Base-by-base conservation (phyloP, 371 early-diverging fungal species). In the Mucor racemosus region DNA sequence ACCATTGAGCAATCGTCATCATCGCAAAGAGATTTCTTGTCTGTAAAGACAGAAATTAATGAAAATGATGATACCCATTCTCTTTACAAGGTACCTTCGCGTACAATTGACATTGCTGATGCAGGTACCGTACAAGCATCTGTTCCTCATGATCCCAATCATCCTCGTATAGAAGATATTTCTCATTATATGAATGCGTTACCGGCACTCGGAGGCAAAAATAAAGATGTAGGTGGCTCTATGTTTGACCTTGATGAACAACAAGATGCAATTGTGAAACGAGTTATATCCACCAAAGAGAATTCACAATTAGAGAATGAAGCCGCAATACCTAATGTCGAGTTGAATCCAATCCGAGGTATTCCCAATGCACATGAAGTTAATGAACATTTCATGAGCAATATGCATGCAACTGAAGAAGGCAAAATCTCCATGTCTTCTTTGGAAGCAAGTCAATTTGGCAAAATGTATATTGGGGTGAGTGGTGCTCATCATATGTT, bases 381-480 rank as follows among this genome's bases (percentile, higher is more conserved):
- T n/a, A 60, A 62, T 36, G 38, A 33, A n/a, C 33, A 21, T 41
- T 15, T 44, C 5, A 44, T 41, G 15, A 15, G 31, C 35, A 17
- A 42, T 6, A 17, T 17, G 31, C 40, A 15, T 38, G 57, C 40
- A 21, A 26, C 31, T 14, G 58, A 61, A 31, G 46, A 34, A 9
- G 53, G 31, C n/a, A 62, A 62, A 14, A 40, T 62, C 0, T 66
- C 62, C 7, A 69, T 65, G 56, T 58, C 66, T 1, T 67, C 67
- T 1, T 26, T 62, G 13, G 70, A 66, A 41, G 62, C 33, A 4
- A 33, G 46, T 2, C 35, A 48, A 7, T 62, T 66, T 59, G 79
- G 79, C 0, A 78, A 76, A 44, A 60, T 78, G 62, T 78, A 76
- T 38, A 72, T 78, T 33, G 66, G 67, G n/a, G 67, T 78, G 0